Conservation (phyloP, 495 filamentous ascomycete species). For the Aspergillus conjunctus region DNA sequence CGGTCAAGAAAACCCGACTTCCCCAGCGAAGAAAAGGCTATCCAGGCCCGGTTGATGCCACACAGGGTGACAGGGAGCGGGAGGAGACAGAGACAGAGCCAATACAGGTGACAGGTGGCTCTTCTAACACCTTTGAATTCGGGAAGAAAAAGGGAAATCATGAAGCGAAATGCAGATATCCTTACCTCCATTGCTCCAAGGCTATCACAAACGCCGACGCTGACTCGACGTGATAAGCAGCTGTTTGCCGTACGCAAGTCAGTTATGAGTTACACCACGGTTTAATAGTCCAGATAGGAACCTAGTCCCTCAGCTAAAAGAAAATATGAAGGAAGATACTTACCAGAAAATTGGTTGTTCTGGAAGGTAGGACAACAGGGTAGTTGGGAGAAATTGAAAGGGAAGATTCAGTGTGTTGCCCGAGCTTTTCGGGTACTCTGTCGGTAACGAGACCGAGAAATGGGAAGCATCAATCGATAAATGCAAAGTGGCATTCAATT, state of each 20-base stretch:
- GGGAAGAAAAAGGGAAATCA: neutral
- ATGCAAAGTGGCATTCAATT: neutral
- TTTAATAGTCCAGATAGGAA: neutral
- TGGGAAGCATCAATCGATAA: neutral
- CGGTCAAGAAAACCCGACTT: no score
- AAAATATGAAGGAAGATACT: neutral
- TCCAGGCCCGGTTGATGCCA: neutral
- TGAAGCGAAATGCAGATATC: constrained; percentile 4
- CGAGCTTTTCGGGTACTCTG: neutral
- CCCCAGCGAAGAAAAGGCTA: no score
- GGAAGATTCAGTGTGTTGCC: constrained; percentile 8
- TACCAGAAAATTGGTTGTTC: neutral
- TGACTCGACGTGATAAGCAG: constrained; percentile 1
- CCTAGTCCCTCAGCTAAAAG: neutral
- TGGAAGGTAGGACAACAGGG: neutral
- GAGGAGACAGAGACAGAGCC: neutral
- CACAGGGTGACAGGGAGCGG: neutral
- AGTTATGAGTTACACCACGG: constrained; percentile 4
- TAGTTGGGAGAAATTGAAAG: neutral
- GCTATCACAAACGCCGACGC: neutral
- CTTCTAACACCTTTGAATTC: neutral
- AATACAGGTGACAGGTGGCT: neutral
- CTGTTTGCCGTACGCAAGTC: neutral
- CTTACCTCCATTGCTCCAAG: constrained; percentile 23
- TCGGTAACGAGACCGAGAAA: constrained; percentile 1